Conservation (phyloP, 768 basidiomycete species). For the Lentinus tigrinus region DNA sequence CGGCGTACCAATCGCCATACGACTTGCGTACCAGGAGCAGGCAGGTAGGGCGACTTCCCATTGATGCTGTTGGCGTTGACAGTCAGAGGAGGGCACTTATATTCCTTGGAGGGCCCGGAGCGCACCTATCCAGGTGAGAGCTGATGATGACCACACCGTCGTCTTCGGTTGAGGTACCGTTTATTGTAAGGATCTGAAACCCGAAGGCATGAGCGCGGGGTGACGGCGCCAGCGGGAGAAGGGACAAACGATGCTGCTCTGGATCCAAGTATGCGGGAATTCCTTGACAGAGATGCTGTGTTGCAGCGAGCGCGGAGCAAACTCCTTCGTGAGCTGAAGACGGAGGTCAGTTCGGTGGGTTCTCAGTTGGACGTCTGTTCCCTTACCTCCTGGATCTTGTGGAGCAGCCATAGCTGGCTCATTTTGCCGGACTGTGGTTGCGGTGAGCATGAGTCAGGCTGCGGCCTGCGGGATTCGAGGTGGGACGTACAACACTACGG, state of each 20-base stretch:
- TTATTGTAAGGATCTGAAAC: conserved; percentile 68
- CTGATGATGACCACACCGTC: conserved; percentile 66
- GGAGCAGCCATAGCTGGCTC: conserved; percentile 77
- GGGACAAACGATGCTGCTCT: conserved; percentile 67
- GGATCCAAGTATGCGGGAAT: conserved; percentile 81
- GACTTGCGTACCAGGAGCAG: conserved; percentile 75
- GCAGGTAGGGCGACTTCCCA: conserved; percentile 72
- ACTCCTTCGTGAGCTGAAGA: conserved; percentile 35
- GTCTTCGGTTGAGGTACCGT: conserved; percentile 63
- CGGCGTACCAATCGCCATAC: too few relatives aligned
- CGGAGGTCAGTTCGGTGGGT: too few relatives aligned
- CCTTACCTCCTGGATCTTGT: conserved; percentile 67
- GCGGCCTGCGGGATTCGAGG: too few relatives aligned
- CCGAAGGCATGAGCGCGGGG: conserved; percentile 8
- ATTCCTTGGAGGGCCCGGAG: too few relatives aligned
- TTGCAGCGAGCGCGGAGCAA: conserved; percentile 55
- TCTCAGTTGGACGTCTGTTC: too few relatives aligned
- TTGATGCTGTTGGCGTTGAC: conserved; percentile 40
- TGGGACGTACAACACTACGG: conserved; percentile 80
- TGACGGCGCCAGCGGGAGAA: background rate
- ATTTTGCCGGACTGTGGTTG: conserved; percentile 62
- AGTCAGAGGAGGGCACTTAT: too few relatives aligned
- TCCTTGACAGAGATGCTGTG: conserved; percentile 63
- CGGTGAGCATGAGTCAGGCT: background rate
- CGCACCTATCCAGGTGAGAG: conserved; percentile 82